phyloP scores from a whole-genome alignment of 345 rosid species.

The Kandelia obovata region DNA sequence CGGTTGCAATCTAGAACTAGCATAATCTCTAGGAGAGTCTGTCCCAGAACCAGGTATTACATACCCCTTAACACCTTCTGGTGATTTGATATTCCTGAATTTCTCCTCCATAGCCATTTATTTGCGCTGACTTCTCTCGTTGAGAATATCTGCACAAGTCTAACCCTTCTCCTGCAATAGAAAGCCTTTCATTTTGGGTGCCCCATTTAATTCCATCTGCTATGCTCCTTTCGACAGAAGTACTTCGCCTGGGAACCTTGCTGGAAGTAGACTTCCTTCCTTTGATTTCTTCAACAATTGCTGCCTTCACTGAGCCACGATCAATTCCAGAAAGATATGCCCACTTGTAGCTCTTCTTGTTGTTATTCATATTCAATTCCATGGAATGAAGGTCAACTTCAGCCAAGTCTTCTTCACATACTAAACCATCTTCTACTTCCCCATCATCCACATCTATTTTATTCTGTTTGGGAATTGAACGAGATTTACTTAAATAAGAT shows the following conservation, averaged over 20 bases:
- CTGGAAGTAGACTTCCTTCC: slow-evolving; percentile 63
- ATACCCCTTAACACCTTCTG: slow-evolving; percentile 59
- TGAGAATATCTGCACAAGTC: slow-evolving; percentile 58
- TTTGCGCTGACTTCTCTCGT: slow-evolving; percentile 38
- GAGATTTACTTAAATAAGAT: slow-evolving; percentile 50
- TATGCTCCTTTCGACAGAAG: slow-evolving; percentile 66
- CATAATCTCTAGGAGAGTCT: slow-evolving; percentile 46
- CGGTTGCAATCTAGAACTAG: slow-evolving; percentile 45
- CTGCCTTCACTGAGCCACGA: slow-evolving; percentile 30
- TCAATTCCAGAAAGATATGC: slow-evolving; percentile 37
- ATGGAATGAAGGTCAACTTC: slow-evolving; percentile 88
- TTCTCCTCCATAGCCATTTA: slow-evolving; percentile 54
- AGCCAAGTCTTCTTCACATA: slow-evolving; percentile 54
- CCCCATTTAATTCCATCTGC: slow-evolving; percentile 84
- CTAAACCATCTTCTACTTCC: slow-evolving; percentile 58
- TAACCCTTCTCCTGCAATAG: slow-evolving; percentile 42
- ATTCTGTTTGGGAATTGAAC: slow-evolving; percentile 34
- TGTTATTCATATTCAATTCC: slow-evolving; percentile 67
- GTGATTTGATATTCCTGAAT: slow-evolving; percentile 56
- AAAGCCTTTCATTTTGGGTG: slow-evolving; percentile 49
- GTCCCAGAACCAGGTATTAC: slow-evolving; percentile 46
- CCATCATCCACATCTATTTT: slow-evolving; percentile 52
- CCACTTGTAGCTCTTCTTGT: slow-evolving; percentile 62
- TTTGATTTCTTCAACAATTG: slow-evolving; percentile 42
- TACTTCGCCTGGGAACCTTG: slow-evolving; percentile 45